These are phyloP conservation scores for Aureobasidium leucospermi DNA, from an alignment of 2,329 filamentous ascomycete genomes.

Conservation along the genomic window DNA sequence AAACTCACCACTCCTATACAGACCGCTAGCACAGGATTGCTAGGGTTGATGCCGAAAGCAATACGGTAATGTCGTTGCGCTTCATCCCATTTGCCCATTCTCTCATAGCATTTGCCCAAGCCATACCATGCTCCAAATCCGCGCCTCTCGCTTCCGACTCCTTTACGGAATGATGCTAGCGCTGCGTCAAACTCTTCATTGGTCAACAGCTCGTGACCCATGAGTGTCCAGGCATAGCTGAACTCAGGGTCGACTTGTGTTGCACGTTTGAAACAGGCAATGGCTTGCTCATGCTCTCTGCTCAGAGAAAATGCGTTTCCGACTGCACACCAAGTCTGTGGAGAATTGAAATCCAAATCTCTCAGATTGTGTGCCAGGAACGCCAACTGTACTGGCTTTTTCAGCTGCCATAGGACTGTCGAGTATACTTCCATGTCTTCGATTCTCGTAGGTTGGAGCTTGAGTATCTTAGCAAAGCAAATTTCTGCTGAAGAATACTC, in stretches of 20 bases:
- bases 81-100: conserved; percentile 53
- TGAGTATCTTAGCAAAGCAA: conserved; percentile 71
- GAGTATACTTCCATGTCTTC: conserved; percentile 98
- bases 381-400: conserved; percentile 82
- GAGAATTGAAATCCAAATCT: conserved; percentile 78
- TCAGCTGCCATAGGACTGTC: conserved; percentile 97
- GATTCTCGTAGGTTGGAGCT: conserved; percentile 70
- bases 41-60: conserved; percentile 83
- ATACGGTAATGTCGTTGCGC: conserved; percentile 87
- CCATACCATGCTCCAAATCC: conserved; percentile 99
- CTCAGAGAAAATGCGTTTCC: conserved; percentile 93
- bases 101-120: conserved; percentile 58
- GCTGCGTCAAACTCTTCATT: conserved; percentile 98
- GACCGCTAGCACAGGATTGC: conserved; percentile 85
- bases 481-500: conserved; percentile 81
- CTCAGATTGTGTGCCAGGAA: conserved; percentile 87
- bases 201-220: conserved; percentile 89
- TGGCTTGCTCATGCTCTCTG: conserved; percentile 86
- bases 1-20: conserved; percentile 72
- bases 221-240: conserved; percentile 90
- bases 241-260: conserved; percentile 86
- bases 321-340: conserved; percentile 91
- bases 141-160: conserved; percentile 75
- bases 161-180: conserved; percentile 74
- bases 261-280: conserved; percentile 89